Percentiles rank a stretch among this genome's conserved stretches.
Evolutionary conservation across 768 basidiomycete genomes (phyloP).

Genomic region (Rhodosporidiobolus sp.): DNA sequence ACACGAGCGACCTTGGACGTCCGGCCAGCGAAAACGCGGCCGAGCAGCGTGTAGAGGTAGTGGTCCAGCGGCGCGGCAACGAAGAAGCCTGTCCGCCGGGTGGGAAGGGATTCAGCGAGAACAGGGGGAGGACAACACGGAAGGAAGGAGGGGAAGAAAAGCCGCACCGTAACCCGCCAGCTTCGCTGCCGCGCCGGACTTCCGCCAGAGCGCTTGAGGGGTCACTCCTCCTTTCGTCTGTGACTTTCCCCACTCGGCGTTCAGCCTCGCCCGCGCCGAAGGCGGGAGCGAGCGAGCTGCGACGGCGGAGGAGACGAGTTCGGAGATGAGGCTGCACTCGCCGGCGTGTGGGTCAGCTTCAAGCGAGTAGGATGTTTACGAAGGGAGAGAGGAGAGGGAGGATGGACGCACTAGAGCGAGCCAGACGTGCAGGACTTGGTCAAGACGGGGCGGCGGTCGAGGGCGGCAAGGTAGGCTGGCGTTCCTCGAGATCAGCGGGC

Average conservation of each 20-base stretch:
- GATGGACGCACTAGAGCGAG: background rate
- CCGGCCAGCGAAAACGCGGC: background rate
- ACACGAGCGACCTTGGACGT: background rate
- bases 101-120: background rate
- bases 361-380: background rate
- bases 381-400: background rate
- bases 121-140: no score
- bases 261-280: no score
- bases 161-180: conserved; percentile 1
- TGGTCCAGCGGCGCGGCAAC: conserved; percentile 10
- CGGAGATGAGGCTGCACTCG: background rate
- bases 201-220: background rate
- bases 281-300: no score
- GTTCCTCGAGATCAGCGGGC: background rate
- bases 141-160: background rate
- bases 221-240: background rate
- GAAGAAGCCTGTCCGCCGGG: background rate
- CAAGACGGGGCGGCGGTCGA: background rate
- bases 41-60: background rate
- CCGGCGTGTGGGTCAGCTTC: background rate
- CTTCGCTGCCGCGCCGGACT: background rate
- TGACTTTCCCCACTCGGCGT: no score
- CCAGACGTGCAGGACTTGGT: background rate
- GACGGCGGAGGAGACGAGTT: conserved; percentile 4
- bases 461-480: background rate